Evolutionary conservation across 2,329 filamentous ascomycete species (phyloP), one percentile per base, ranked within the genome.

Genomic region (Chaetomiaceae sp.): DNA sequence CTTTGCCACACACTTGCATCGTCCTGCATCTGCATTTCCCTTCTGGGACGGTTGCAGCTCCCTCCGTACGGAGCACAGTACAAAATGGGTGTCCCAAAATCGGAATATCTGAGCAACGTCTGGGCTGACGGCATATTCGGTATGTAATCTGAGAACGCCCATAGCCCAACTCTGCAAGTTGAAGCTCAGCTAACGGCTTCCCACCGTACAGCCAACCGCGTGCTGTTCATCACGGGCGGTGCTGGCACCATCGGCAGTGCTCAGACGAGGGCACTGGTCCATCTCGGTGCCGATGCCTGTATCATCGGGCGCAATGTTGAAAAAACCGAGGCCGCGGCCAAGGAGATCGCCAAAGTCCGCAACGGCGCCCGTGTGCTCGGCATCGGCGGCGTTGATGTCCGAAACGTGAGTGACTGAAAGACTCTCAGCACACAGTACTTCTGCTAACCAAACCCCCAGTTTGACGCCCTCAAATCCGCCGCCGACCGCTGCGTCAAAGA

Each of bases 211-310:
- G 89, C 86, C 59, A 84, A 86, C 68, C 92, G 94, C 65, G 91
- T 97, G 40, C 82, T 92, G 62, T 96, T 97, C 72, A 95, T 95
- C 66, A 99, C 94, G 3, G 94, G 94, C 54, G 94, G 94, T 48
- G 91, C 91, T 5, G 92, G 94, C 51, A 87, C 88, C 23, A 97
- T 99, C 66, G 96, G 94, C 75, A 94, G 88, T 64, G 91, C 89
- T 51, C 94, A 97, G 75, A 94, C 95, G 29, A 83, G 91, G 60
- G 94, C 94, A 4, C 77, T 99, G 55, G 91, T 99, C 22, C 82
- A 91, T 58, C 83, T 99, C 7, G 94, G 94, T 49, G 92, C 91
- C 40, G 87, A 97, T 64, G 94, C 94, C 46, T 95, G 89, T 71
- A 97, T 99, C 66, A 82, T 97, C 53, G 94, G 94, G 37, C 87